Evolutionary conservation across 805 yeast genomes (phyloP).

Genomic region (Saccharomycopsis amapae): DNA sequence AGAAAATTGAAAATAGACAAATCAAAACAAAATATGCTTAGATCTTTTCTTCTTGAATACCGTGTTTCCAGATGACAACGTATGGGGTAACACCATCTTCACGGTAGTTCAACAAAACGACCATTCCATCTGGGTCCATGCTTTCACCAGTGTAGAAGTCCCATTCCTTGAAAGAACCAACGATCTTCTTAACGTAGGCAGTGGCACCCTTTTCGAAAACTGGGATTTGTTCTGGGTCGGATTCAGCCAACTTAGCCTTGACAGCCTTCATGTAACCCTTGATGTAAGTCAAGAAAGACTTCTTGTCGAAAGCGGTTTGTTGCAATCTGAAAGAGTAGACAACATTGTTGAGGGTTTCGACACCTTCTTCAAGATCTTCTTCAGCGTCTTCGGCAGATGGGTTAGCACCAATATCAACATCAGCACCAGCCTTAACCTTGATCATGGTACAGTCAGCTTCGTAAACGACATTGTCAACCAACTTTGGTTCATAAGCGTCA

Average conservation of each 20-base stretch:
- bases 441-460: constrained; percentile 97
- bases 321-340: constrained; percentile 98
- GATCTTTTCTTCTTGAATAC: constrained; percentile 83
- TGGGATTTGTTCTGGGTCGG: constrained; percentile 79
- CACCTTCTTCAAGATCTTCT: constrained; percentile 76
- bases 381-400: constrained; percentile 96
- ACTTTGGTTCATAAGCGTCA: constrained; percentile 87
- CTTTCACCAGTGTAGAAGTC: constrained; percentile 99
- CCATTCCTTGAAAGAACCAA: constrained; percentile 96
- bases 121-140: constrained; percentile 99
- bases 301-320: constrained; percentile 94
- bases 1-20: constrained; percentile 11
- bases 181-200: constrained; percentile 91
- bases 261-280: constrained; percentile 98
- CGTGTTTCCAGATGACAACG: constrained; percentile 99
- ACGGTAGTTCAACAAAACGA: constrained; percentile 97
- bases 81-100: constrained; percentile 98
- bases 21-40: constrained; percentile 38
- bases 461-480: constrained; percentile 85
- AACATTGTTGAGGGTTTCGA: constrained; percentile 93
- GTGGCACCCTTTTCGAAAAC: constrained; percentile 96
- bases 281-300: constrained; percentile 92
- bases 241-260: constrained; percentile 86
- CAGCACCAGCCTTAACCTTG: constrained; percentile 75
- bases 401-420: constrained; percentile 98